phyloP scores from a whole-genome alignment of 179 eudicot species.

The Heliamphora pulchella region DNA sequence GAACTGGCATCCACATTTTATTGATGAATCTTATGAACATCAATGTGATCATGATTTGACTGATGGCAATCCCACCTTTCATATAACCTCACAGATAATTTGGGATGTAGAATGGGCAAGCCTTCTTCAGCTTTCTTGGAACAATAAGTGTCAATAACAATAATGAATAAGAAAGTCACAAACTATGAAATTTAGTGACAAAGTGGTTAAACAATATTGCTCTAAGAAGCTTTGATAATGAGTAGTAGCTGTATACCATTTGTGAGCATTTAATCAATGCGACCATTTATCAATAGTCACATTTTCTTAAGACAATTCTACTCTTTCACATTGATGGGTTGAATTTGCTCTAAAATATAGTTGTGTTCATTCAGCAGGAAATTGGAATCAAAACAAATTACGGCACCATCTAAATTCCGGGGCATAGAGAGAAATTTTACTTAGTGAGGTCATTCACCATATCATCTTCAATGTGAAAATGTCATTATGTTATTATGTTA shows the following conservation, averaged over 20 bases:
- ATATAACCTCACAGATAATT: background rate
- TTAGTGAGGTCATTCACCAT: no score
- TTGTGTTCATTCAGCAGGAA: constrained; percentile 1
- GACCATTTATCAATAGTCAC: background rate
- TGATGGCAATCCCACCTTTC: background rate
- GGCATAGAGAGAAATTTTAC: no score
- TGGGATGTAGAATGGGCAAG: background rate
- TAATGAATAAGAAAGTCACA: background rate
- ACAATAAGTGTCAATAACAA: background rate
- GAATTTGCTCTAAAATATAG: background rate
- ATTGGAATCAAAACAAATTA: background rate
- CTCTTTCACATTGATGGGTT: background rate
- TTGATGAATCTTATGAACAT: no score
- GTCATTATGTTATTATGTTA: no score
- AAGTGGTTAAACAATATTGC: background rate
- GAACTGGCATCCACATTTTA: no score
- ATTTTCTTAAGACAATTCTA: background rate
- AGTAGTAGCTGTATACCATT: background rate
- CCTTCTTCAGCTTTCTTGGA: background rate
- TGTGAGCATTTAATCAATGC: no score
- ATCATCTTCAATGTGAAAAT: no score
- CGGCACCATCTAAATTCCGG: background rate
- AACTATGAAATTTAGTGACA: background rate
- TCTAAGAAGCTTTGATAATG: background rate
- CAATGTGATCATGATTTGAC: no score